Base-by-base conservation (phyloP, 164 flowering plant genomes). In the Amborella trichopoda region DNA sequence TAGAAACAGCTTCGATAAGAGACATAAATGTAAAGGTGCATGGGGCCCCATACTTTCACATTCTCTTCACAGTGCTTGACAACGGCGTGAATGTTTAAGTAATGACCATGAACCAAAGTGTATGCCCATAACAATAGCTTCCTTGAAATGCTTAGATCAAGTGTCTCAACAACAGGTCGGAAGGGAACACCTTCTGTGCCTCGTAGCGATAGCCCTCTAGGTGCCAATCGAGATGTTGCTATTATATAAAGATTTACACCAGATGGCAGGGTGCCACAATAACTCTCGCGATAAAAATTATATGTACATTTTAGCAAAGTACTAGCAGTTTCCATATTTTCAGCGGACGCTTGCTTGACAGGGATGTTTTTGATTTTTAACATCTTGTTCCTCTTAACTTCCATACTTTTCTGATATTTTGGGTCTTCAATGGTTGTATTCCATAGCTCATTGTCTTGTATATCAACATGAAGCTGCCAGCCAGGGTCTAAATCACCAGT, bases 81-180 rank as follows among this genome's bases (percentile, higher is more conserved):
- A 55, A 74, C 90, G 28, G 50, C 61, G 13, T 84, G 73, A 37
- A 91, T 78, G 62, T 62, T 74, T 40, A 80, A 52, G 65, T 54
- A 82, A 43, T 71, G 85, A 16, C 99, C 99, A 53, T 80, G 73
- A 64, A 82, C 55, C 25, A 91, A 71, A 2, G 99, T 68, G 68
- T 81, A 80, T 8, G 96, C 91, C 99, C 99, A 91, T 64, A 91
- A 55, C 14, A 91, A 78, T 62, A 87, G 83, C 72, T 84, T 91
- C 48, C 88, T 62, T 24, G 93, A 91, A 46, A 78, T 60, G 62
- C 87, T 84, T 33, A 87, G 48, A 56, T 91, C 99, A 56, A 84
- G 55, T 26, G 65, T 40, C 56, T 82, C 91, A 36, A 70, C 66
- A 6, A 19, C 20, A 38, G 41, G 14, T n/a, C n/a, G n/a, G n/a